Percentiles rank a stretch among this genome's conserved stretches.
Conservation (phyloP, 257 asterid genomes). For the Asclepias syriaca region DNA sequence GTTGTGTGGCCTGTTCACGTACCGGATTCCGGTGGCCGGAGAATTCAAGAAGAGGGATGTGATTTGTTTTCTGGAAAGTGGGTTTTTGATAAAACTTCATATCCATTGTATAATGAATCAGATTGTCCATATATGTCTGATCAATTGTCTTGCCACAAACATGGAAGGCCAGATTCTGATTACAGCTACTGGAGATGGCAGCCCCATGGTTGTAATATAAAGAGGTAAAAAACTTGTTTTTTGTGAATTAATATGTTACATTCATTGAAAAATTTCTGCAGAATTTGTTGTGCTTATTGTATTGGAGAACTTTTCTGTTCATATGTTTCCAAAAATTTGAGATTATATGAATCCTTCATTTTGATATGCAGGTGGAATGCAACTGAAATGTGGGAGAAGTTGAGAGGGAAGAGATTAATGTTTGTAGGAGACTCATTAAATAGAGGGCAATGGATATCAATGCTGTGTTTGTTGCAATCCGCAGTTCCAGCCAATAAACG, state of each 20-base stretch:
- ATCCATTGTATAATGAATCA: constrained; percentile 65
- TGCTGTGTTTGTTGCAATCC: constrained; percentile 79
- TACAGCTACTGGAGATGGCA: constrained; percentile 91
- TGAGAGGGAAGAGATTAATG: constrained; percentile 90
- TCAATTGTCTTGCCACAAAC: constrained; percentile 79
- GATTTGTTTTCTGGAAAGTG: constrained; percentile 80
- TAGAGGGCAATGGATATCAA: constrained; percentile 95
- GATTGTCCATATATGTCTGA: constrained; percentile 92
- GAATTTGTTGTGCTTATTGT: not conserved
- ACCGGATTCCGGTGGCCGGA: constrained; percentile 26
- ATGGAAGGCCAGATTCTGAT: constrained; percentile 54
- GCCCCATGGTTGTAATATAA: constrained; percentile 59
- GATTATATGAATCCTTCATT: not conserved
- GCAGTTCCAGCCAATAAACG: constrained; percentile 52
- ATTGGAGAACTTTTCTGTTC: constrained; percentile 6
- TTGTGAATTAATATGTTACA: not conserved
- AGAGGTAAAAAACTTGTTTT: constrained; percentile 24
- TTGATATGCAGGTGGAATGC: constrained; percentile 65
- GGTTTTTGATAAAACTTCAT: constrained; percentile 62
- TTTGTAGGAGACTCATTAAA: constrained; percentile 93
- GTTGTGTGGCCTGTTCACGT: constrained; percentile 29
- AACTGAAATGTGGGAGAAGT: constrained; percentile 79
- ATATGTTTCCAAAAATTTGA: not conserved
- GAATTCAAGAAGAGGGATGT: constrained; percentile 33
- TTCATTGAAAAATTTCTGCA: not conserved